Base-by-base conservation (phyloP, 345 rosid species). In the Arabidopsis suecica region DNA sequence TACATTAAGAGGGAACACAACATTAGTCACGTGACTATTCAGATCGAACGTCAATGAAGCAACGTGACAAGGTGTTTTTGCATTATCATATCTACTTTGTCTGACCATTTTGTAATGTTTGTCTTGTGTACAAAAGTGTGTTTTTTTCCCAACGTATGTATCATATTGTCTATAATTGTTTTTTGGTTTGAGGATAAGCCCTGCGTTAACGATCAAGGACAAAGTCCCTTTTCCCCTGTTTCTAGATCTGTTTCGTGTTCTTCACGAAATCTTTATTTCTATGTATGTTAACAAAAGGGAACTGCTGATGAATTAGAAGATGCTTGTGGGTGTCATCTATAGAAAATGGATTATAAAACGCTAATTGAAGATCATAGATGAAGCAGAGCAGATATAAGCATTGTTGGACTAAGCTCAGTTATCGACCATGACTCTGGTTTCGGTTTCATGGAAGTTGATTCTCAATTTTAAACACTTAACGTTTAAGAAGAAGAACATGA, bases 241-340 rank as follows among this genome's bases (percentile, higher is more conserved):
- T 56, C 38, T 34, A 12, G 2, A n/a, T 71, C 7, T 61, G n/a
- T 57, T 47, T 7, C 57, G 48, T 78, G 58, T 40, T 41, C 8
- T 28, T 50, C 4, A 78, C 59, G 68, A 25, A 71, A 40, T 18
- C 58, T 74, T 23, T 36, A 33, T 42, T 32, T 14, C 7, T 59
- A 18, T 74, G 5, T 40, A n/a, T 41, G 64, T 37, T 66, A 16
- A 38, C 38, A 5, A 41, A 25, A 89, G 98, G 98, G 98, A 57
- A 82, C 82, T 83, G 98, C 96, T 55, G 98, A 93, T 83, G 96
- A 1, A 86, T 93, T 32, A 89, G 98, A 81, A 87, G 90, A 73
- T 91, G 97, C 68, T 71, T 88, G 78, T 88, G 97, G 97, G 79
- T 89, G 32, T 75, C 96, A 89, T 86, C 85, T 93, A 38, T 93